Evolutionary conservation across 164 flowering plant genomes (phyloP).

Genomic region (Nymphaea colorata): DNA sequence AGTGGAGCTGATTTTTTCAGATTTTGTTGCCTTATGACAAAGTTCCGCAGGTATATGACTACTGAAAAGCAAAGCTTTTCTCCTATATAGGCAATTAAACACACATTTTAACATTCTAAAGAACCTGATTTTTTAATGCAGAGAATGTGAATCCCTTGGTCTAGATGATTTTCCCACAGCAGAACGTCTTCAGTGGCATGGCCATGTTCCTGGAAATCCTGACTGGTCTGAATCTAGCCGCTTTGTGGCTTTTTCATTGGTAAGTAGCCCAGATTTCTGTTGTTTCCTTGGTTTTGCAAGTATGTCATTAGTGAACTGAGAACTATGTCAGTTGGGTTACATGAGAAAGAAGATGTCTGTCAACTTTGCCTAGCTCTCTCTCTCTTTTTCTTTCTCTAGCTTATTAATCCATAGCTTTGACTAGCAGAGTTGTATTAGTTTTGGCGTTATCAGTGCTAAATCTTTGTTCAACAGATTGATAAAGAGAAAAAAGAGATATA

Average conservation of each 20-base stretch:
- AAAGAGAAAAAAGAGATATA: slow-evolving; percentile 59
- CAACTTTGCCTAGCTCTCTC: too few species aligned
- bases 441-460: too few species aligned
- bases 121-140: slow-evolving; percentile 10
- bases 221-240: slow-evolving; percentile 88
- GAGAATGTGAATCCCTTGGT: slow-evolving; percentile 89
- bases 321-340: background rate
- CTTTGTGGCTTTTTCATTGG: slow-evolving; percentile 83
- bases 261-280: slow-evolving; percentile 11
- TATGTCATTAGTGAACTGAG: background rate
- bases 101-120: background rate
- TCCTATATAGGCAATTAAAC: too few species aligned
- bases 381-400: too few species aligned
- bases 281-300: background rate
- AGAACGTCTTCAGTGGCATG: slow-evolving; percentile 87
- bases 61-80: background rate
- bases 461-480: slow-evolving; percentile 38
- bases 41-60: slow-evolving; percentile 46
- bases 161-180: slow-evolving; percentile 74
- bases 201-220: slow-evolving; percentile 54
- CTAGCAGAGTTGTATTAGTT: too few species aligned
- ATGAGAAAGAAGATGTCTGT: too few species aligned
- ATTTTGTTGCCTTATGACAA: slow-evolving; percentile 74
- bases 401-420: too few species aligned
- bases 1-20: slow-evolving; percentile 65